A percentile compares a stretch with the other conserved stretches of the same genome.
These are phyloP conservation scores for Fusarium verrucosum DNA, from an alignment of 2,329 filamentous ascomycete genomes.

Conservation along the genomic window DNA sequence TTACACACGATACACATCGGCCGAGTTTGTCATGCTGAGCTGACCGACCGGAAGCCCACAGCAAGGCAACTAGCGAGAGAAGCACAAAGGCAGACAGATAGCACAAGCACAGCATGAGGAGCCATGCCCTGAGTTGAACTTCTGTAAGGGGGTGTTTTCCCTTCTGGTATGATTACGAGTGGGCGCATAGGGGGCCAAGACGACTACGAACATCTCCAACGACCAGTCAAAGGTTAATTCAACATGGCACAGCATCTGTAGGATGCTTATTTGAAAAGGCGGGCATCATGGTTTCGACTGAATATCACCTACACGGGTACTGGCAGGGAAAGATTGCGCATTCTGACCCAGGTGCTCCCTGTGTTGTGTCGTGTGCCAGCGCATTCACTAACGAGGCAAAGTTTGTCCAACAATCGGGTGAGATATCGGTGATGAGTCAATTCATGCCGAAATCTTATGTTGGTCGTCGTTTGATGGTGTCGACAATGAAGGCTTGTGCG, in stretches of 20 bases:
- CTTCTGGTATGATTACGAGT: background rate
- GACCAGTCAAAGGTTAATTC: background rate
- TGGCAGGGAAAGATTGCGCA: constrained; percentile 26
- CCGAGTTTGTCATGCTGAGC: constrained; percentile 18
- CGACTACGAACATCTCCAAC: constrained; percentile 2
- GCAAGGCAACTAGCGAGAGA: constrained; percentile 7
- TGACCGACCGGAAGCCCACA: constrained; percentile 4
- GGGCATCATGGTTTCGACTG: background rate
- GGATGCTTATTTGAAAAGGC: constrained; percentile 14
- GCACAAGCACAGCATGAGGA: constrained; percentile 17
- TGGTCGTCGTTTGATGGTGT: background rate
- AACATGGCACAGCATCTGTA: constrained; percentile 6
- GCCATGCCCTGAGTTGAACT: background rate
- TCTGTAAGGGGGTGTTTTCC: constrained; percentile 16
- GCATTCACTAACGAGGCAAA: constrained; percentile 1
- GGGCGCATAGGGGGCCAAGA: background rate
- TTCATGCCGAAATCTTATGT: constrained; percentile 16
- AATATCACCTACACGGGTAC: constrained; percentile 8
- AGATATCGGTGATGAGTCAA: constrained; percentile 5
- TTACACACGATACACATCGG: constrained; percentile 1
- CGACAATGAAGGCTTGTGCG: background rate
- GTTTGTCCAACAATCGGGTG: background rate
- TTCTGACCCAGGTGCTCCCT: constrained; percentile 10
- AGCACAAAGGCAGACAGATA: background rate
- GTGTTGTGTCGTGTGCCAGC: constrained; percentile 13